These are phyloP conservation scores for Verticillium nubilum DNA, from an alignment of 2,329 filamentous ascomycete species.

Conservation along the genomic window DNA sequence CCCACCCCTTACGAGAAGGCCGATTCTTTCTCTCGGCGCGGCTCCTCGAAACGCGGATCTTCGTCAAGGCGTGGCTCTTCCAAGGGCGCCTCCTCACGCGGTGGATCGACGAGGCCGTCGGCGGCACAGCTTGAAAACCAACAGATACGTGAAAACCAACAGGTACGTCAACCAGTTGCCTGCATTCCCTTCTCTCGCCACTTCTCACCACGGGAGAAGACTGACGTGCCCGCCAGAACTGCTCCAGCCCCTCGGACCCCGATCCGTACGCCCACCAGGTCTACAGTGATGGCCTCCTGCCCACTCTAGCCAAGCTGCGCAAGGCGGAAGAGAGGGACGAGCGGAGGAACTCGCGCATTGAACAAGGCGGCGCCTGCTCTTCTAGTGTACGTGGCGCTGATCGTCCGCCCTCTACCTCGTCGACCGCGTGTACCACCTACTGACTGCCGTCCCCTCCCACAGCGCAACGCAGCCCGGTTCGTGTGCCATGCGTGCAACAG, in stretches of 20 bases:
- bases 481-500: conserved; percentile 49
- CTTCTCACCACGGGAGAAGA: too few species aligned
- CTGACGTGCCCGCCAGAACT: neutral
- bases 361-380: neutral
- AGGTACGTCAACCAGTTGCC: too few species aligned
- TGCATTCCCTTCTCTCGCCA: too few species aligned
- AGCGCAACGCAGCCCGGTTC: conserved; percentile 16
- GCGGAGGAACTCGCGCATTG: neutral
- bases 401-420: neutral
- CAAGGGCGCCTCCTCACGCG: neutral
- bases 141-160: neutral
- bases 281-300: neutral
- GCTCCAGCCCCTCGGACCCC: neutral
- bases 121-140: neutral
- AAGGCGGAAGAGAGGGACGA: neutral
- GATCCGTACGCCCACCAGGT: neutral
- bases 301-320: neutral
- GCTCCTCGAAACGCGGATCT: neutral
- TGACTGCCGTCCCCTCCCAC: neutral
- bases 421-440: neutral
- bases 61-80: neutral
- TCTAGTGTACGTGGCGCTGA: neutral
- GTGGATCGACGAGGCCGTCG: neutral
- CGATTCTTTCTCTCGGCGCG: neutral
- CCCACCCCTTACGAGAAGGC: neutral